Evolutionary conservation across 495 filamentous ascomycete genomes (phyloP), one percentile per base, ranked within the genome.

Genomic region (Penicillium psychrofluorescens): DNA sequence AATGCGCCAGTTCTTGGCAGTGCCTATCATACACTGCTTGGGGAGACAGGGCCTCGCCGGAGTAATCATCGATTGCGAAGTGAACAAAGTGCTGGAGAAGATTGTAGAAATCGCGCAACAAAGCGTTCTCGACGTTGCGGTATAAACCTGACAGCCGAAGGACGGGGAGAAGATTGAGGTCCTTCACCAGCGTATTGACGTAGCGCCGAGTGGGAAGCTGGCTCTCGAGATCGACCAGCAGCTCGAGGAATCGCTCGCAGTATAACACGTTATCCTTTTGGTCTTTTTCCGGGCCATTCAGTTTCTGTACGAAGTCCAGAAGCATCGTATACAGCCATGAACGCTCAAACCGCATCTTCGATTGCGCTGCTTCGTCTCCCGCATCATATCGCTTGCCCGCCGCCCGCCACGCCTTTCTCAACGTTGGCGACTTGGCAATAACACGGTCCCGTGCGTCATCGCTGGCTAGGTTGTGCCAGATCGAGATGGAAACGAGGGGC

Each of bases 151-250:
- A 95, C 27, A 95, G 71, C 43, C 73, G 79, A 46, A 95, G 80
- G n/a, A 86, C 77, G 7, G 92, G 73, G 16, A 95, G 64, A n/a
- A 95, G 60, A 50, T 97, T 89, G 29, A 97, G 68, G 61, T 99
- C 94, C 55, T 86, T 83, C n/a, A 96, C 61, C 15, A 99, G 72
- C 2, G 87, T 82, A 61, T 95, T 97, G 55, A 94, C 86, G 54
- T 96, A 95, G 63, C 94, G 79, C 53, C 92, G 77, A 5, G 92
- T 99, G 12, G 92, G 92, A 35, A 96, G 72, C 58, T 99, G 92
- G 55, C 91, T 95, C 61, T 90, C 78, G 14, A 99, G 69, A 59
- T 99, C 92, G 4, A 85, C 84, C 47, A 97, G 67, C 16, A 97
- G 80, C 61, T 99, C 92, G 16, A 97, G 58, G 54, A 97, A 92